Evolutionary conservation across 2,329 filamentous ascomycete genomes (phyloP).

Genomic region (Neobulgaria alba): DNA sequence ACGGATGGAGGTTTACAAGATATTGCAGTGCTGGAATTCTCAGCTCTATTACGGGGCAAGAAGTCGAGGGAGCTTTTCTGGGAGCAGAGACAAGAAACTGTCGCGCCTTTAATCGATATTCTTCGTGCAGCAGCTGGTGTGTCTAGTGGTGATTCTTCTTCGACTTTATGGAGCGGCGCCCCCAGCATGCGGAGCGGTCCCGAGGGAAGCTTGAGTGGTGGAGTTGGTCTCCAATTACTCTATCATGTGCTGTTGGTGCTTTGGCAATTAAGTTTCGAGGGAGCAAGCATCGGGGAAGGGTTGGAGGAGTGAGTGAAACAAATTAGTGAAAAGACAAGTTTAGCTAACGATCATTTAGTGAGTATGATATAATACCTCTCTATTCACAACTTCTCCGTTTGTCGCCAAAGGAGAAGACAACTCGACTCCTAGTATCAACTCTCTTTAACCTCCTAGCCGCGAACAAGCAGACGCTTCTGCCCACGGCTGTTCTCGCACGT

Average conservation of each 20-base stretch:
- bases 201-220: conserved; percentile 60
- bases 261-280: conserved; percentile 96
- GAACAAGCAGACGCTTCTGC: conserved; percentile 66
- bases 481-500: conserved; percentile 76
- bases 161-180: conserved; percentile 53
- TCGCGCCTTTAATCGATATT: conserved; percentile 74
- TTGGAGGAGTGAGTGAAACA: conserved; percentile 64
- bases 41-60: conserved; percentile 67
- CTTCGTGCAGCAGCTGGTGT: conserved; percentile 70
- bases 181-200: conserved; percentile 48
- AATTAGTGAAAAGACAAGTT: background rate
- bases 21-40: conserved; percentile 89
- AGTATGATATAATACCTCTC: conserved; percentile 84
- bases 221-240: conserved; percentile 83
- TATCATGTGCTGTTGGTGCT: conserved; percentile 90
- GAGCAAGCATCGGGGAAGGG: conserved; percentile 61
- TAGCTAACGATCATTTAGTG: conserved; percentile 44
- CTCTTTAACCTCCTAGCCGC: conserved; percentile 72
- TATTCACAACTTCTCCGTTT: conserved; percentile 88
- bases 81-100: conserved; percentile 78
- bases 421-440: conserved; percentile 80
- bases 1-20: conserved; percentile 87
- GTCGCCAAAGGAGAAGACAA: conserved; percentile 97
- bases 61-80: conserved; percentile 78
- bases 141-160: conserved; percentile 54